Percentiles rank a stretch among this genome's conserved stretches.
Conservation (phyloP, 2,329 filamentous ascomycete genomes). For the Fusarium sp. region DNA sequence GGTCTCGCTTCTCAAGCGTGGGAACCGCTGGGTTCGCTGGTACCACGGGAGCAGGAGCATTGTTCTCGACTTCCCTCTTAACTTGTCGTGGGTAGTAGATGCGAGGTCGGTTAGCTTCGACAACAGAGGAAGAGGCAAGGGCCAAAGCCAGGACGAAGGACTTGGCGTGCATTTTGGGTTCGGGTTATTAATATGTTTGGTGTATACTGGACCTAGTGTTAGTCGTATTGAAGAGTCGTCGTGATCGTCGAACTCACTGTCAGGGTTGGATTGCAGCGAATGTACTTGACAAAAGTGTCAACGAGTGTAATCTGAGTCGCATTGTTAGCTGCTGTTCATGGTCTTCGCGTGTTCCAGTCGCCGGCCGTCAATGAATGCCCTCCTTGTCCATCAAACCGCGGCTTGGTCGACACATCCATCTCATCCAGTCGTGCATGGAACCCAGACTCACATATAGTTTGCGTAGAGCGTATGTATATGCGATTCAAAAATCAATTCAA, state of each 20-base stretch:
- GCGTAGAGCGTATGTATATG: slow-evolving; percentile 48
- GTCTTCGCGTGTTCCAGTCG: neutral
- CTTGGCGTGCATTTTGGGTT: slow-evolving; percentile 60
- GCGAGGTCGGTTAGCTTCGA: slow-evolving; percentile 59
- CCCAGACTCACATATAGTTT: slow-evolving; percentile 46
- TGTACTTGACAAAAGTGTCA: slow-evolving; percentile 69
- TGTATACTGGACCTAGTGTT: slow-evolving; percentile 34
- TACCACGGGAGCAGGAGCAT: slow-evolving; percentile 50
- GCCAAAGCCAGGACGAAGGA: slow-evolving; percentile 60
- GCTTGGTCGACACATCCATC: neutral
- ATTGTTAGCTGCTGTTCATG: slow-evolving; percentile 20
- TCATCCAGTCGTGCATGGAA: neutral
- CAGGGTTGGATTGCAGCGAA: slow-evolving; percentile 64
- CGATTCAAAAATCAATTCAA: slow-evolving; percentile 50
- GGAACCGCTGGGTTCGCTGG: slow-evolving; percentile 37
- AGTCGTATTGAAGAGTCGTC: neutral
- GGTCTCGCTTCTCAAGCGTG: slow-evolving; percentile 31
- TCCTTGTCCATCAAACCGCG: neutral
- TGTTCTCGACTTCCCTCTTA: slow-evolving; percentile 62
- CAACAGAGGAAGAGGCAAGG: slow-evolving; percentile 60
- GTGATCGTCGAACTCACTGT: slow-evolving; percentile 52
- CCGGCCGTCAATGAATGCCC: neutral
- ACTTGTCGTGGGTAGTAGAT: slow-evolving; percentile 70
- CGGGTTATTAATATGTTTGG: slow-evolving; percentile 38
- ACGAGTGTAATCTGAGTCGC: slow-evolving; percentile 57